These are phyloP conservation scores for Penicillium decumbens DNA, from an alignment of 2,329 filamentous ascomycete species.

Conservation along the genomic window DNA sequence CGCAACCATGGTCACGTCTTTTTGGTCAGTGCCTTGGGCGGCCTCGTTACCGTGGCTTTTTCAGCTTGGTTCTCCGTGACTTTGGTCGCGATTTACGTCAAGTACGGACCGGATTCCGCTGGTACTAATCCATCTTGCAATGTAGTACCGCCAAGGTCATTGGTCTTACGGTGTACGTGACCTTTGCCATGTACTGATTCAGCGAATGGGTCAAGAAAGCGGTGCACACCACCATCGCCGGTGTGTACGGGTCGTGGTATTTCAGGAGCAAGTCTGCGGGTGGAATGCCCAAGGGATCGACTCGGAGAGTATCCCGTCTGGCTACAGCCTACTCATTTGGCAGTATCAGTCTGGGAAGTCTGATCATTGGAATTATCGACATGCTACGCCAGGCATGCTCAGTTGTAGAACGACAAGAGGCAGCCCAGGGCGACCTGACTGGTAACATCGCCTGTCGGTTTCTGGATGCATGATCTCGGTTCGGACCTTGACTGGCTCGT, in stretches of 20 bases:
- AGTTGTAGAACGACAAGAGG: conserved; percentile 64
- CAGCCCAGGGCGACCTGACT: conserved; percentile 64
- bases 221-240: conserved; percentile 80
- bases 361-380: conserved; percentile 83
- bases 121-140: conserved; percentile 52
- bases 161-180: conserved; percentile 78
- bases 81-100: conserved; percentile 78
- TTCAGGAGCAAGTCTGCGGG: conserved; percentile 61
- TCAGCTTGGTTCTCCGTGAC: conserved; percentile 83
- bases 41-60: conserved; percentile 68
- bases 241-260: conserved; percentile 91
- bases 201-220: conserved; percentile 92
- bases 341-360: conserved; percentile 78
- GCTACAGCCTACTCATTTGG: conserved; percentile 89
- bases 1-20: conserved; percentile 83
- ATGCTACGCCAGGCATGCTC: conserved; percentile 76
- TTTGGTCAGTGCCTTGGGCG: conserved; percentile 76
- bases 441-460: conserved; percentile 63
- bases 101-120: conserved; percentile 61
- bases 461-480: conserved; percentile 71
- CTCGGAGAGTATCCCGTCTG: conserved; percentile 74
- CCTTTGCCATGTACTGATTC: conserved; percentile 91
- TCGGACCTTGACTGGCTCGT: conserved; percentile 77
- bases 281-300: conserved; percentile 70
- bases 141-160: conserved; percentile 76